Base-by-base conservation (phyloP, 2,329 filamentous ascomycete genomes). In the Exophiala sideris region DNA sequence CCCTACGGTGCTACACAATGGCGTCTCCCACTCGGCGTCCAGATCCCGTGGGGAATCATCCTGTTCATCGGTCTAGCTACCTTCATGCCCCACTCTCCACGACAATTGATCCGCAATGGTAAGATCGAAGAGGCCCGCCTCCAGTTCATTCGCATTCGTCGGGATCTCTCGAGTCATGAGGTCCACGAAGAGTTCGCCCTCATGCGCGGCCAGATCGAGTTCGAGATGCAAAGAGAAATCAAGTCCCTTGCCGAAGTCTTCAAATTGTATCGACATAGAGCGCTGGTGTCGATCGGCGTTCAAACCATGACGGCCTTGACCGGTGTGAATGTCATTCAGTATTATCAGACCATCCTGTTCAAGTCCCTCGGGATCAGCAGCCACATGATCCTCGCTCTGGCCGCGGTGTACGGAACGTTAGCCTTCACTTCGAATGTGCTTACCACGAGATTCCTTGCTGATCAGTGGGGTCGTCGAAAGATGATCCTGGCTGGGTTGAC, bases 361-460 rank as follows among this genome's bases (percentile, higher is more conserved):
- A 82, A 86, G 55, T 83, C 82, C 1, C 73, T 81, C 48, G 83
- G 82, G 29, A 74, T 59, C n/a, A 71, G 73, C 64, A 56, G 58
- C 45, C 54, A 65, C 3, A 72, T 76, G 16, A 74, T 79, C 62
- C 74, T 72, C 53, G 83, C 87, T 46, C 85, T 91, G 79, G 89
- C 95, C 62, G 83, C 88, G 57, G 92, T 95, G 76, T 94, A 94
- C 68, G 87, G 86, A 76, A 85, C 95, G 76, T 91, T 91, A 80
- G 91, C 95, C 78, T 90, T 89, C 80, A 91, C 86, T 79, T 95
- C 95, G 4, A 83, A 82, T 54, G 64, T 65, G 20, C 62, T 82
- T 29, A 80, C 80, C 0, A 81, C 79, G 0, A 70, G 71, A 39
- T 81, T 70, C 56, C 66, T 83, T 9, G 76, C 76, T 1, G 80